Evolutionary conservation across 1,284 basidiomycete species (phyloP), one percentile per base, ranked within the genome.

Genomic region (Heliocybe sulcata): DNA sequence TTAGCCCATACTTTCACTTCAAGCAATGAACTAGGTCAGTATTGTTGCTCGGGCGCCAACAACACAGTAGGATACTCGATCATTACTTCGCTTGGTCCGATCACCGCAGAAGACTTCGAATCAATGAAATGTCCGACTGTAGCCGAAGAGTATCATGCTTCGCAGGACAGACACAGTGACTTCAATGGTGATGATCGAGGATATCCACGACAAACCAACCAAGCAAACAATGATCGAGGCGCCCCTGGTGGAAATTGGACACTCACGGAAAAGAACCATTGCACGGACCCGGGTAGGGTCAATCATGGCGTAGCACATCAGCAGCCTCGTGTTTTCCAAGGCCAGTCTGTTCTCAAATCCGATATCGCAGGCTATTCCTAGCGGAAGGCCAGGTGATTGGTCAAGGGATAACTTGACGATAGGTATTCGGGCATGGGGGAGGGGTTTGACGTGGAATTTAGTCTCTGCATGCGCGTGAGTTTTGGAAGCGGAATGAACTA

Each of bases 1-100:
- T 99, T 99, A 65, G 93, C 93, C 96, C 96, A 99, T 31, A 99
- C 94, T 79, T 99, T 99, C 67, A 99, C 93, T 95, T 50, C 52
- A 49, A 56, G 31, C 33, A 51, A 20, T 42, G 16, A 42, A 16
- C 38, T n/a, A n/a, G n/a, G n/a, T n/a, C n/a, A n/a, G 16, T 45
- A 45, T 31, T 31, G 29, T 6, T 31, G 12, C 12, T 31, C 4
- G 29, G 12, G 4, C 6, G 16, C 42, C 6, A 27, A 3, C 3
- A 9, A 27, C 9, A 48, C 53, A 45, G 35, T 56, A 50, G 20
- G 59, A 56, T 53, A 3, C 54, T 35, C 33, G 58, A 51, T 11
- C 33, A 51, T n/a, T n/a, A n/a, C n/a, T n/a, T n/a, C n/a, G n/a
- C n/a, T n/a, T n/a, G n/a, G n/a, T n/a, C n/a, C n/a, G n/a, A n/a